Base-by-base conservation (phyloP, 352 stramenopile genomes). In the Globisporangium nodosum region DNA sequence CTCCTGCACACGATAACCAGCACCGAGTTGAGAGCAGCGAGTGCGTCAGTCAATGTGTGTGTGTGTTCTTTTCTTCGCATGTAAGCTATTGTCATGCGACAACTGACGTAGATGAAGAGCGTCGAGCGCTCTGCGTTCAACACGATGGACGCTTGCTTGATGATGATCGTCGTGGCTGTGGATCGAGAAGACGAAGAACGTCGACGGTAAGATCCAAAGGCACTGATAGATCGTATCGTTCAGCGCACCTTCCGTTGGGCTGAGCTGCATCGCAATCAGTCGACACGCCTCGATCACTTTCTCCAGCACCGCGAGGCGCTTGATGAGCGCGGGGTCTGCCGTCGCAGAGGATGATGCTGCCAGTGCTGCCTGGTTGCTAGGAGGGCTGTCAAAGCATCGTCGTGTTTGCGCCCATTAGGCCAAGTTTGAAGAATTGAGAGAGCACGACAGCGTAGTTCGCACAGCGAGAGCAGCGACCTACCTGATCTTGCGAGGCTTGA, bases 101-200 rank as follows among this genome's bases (percentile, higher is more conserved):
- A 27, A 42, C 13, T 11, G 47, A 91, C 85, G 57, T 95, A 85
- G 43, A 91, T 89, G 69, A 97, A 98, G 0, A 98, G 61, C 0
- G 90, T 96, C 11, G 90, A 88, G 43, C 90, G 74, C 54, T 98
- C 92, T 5, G 84, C 88, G 42, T 92, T 92, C 27, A 98, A 78
- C 7, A 97, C 72, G 7, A 82, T 78, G 31, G 83, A 96, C 3
- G 87, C 88, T 60, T 95, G 77, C 46, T 90, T 91, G 55, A 96
- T 87, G 61, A 96, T 94, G 42, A 76, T 90, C 31, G 79, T 84
- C 2, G 81, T 94, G 0, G 85, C 83, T 93, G 52, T 40, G 46
- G 39, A 55, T 11, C 11, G 12, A 33, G 13, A 33, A 16, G 62
- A 20, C 37, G 35, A 54, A 31, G 11, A 45, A 40, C 48, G 8